phyloP scores from a whole-genome alignment of 495 filamentous ascomycete species.

The Aspergillus campestris region DNA sequence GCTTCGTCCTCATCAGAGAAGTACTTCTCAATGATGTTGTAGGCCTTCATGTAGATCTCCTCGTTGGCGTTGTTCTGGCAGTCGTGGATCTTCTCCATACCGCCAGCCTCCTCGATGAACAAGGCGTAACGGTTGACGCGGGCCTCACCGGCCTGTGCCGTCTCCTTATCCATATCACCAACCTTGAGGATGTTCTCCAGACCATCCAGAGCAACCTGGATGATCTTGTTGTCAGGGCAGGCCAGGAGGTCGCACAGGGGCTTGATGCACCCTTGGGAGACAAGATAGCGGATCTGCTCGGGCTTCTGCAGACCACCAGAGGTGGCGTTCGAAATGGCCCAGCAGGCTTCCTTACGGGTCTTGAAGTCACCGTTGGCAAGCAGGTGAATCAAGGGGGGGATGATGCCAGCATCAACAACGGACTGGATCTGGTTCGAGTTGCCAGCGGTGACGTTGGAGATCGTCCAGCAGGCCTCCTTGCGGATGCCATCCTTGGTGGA shows the following conservation, averaged over 20 bases:
- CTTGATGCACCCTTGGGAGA: slow-evolving; percentile 89
- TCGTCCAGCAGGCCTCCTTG: slow-evolving; percentile 99
- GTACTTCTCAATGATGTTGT: slow-evolving; percentile 99
- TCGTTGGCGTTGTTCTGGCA: slow-evolving; percentile 99
- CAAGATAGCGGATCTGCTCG: slow-evolving; percentile 94
- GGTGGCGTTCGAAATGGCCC: slow-evolving; percentile 99
- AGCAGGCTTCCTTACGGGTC: slow-evolving; percentile 99
- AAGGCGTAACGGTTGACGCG: slow-evolving; percentile 93
- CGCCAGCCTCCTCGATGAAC: slow-evolving; percentile 96
- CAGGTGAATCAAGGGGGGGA: slow-evolving; percentile 91
- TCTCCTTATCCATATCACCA: slow-evolving; percentile 95
- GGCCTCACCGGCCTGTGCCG: slow-evolving; percentile 55
- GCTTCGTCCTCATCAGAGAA: slow-evolving; percentile 97
- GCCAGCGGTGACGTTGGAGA: slow-evolving; percentile 96
- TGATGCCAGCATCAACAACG: slow-evolving; percentile 94
- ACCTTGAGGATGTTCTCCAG: slow-evolving; percentile 99
- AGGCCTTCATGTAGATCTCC: slow-evolving; percentile 99
- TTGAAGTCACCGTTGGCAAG: slow-evolving; percentile 96
- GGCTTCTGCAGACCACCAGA: slow-evolving; percentile 97
- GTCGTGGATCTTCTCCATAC: slow-evolving; percentile 99
- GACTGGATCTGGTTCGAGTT: slow-evolving; percentile 97
- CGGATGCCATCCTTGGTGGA: slow-evolving; percentile 98
- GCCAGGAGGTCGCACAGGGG: slow-evolving; percentile 92
- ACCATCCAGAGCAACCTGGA: slow-evolving; percentile 96
- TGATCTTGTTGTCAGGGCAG: slow-evolving; percentile 99